Evolutionary conservation across 768 basidiomycete species (phyloP), one percentile per base, ranked within the genome.

Genomic region (Rhodotorula kratochvilovae): DNA sequence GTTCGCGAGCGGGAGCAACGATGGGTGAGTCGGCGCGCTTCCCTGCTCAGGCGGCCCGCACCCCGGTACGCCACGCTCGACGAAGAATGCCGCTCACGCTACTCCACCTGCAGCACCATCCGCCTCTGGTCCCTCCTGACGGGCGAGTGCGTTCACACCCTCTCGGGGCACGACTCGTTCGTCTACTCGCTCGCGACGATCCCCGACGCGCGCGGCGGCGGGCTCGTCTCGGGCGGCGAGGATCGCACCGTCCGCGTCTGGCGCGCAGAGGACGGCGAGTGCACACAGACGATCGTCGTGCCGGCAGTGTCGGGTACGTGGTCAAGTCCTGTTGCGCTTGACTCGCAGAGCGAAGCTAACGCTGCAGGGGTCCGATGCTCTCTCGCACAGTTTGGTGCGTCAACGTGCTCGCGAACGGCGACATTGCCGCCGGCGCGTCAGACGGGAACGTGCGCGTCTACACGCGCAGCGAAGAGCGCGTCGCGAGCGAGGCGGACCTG

Each of bases 81-180:
- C n/a, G 46, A 2, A 25, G 7, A 8, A 23, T 23, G 23, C 25
- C 23, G 25, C 48, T 25, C 1, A 27, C 11, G 5, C 12, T 25
- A 11, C 5, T 48, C 46, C 5, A 4, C 48, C 25, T 42, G 36
- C 56, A 96, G 95, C 75, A 89, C 93, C 81, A 90, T 99, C 73
- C 90, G 88, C 59, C 87, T 96, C 29, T 99, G 94, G 90, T 89
- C 90, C 31, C 56, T 76, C 23, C 17, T 62, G 11, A 63, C 70
- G 21, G 84, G 92, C 53, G 88, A 86, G 64, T 90, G 91, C 67
- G 90, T 85, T 57, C 83, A 89, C 64, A 88, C 89, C 78, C 81
- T 98, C n/a, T 88, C 90, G 8, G 96, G 93, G 2, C 96, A 98
- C 80, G 95, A 93, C 3, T 96, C 93, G 31, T 99, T 97, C 79